Evolutionary conservation across 2,329 filamentous ascomycete genomes (phyloP), one percentile per base, ranked within the genome.

Genomic region (Elsinoe australis): DNA sequence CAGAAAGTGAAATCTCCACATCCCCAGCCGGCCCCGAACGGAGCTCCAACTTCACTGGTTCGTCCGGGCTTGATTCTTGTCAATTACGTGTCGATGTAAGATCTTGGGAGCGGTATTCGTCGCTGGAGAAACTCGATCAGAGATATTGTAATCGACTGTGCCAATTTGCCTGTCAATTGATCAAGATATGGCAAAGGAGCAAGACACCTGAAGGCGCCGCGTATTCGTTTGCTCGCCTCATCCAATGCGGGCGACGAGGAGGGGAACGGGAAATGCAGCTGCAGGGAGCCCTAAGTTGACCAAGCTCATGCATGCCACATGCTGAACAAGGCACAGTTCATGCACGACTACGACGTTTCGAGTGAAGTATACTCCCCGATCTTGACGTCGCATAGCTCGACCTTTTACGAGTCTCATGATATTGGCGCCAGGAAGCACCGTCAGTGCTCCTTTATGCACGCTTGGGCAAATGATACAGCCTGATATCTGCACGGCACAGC

Each of bases 21-120:
- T 44, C 31, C 21, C 28, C 26, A 31, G 24, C 26, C 26, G 35
- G 29, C 18, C 28, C 35, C 36, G 21, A 14, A 21, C 36, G 36
- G 36, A 21, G 36, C 26, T 14, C 39, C 26, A 31, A 44, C 39
- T 24, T 44, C 39, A 44, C 24, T 44, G 39, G 39, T 31, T 44
- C 39, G 17, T n/a, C n/a, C n/a, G n/a, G 21, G 10, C 21, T 24
- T 26, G 32, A 18, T 15, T 32, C 26, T 44, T 44, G 39, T 44
- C 39, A 19, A 44, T 44, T 44, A 44, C 39, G 39, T 44, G n/a
- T n/a, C n/a, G n/a, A n/a, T n/a, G n/a, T n/a, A n/a, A n/a, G n/a
- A n/a, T n/a, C n/a, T n/a, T n/a, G n/a, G n/a, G n/a, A n/a, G n/a
- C n/a, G n/a, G n/a, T n/a, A n/a, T n/a, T n/a, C n/a, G n/a, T n/a